Base-by-base conservation (phyloP, 352 stramenopile species). In the Globisporangium takayamanum region DNA sequence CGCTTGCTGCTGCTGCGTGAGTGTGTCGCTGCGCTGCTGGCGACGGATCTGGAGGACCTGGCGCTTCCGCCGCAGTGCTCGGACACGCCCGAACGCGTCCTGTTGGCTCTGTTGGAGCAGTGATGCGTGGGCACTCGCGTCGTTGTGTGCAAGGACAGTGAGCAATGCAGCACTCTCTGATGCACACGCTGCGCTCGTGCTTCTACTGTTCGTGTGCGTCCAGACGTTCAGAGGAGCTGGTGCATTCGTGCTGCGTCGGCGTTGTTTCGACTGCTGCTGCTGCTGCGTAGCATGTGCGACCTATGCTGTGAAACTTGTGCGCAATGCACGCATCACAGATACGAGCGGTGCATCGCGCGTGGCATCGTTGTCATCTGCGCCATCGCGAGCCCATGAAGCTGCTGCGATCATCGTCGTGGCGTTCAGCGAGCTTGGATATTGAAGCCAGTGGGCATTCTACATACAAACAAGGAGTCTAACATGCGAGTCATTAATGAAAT, bases 291-390 rank as follows among this genome's bases (percentile, higher is more conserved):
- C 25, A 4, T 41, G 37, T 0, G 5, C 26, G 45, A 61, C 47
- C 39, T 68, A 57, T 15, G 51, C 50, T 0, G 51, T 45, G 33
- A 68, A 41, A 33, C 33, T 64, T 11, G n/a, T 33, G 10, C 57
- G 62, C 2, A 68, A 46, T 11, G 30, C 46, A 41, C 50, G 57
- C 50, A 68, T 61, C 10, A 68, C n/a, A 4, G 54, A 30, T 1
- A 48, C n/a, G 30, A 59, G 49, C 10, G 60, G 41, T n/a, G 44
- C 3, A 25, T 30, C 15, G 2, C 12, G 7, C 20, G 15, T 10
- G 26, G 3, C 7, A 20, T 5, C 22, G 22, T 46, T 5, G 33
- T 39, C 33, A 12, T 39, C 33, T 39, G 33, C 33, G 33, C 33
- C 33, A 39, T 39, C 33, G 5, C 33, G 33, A 39, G 33, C 5